Conservation (phyloP, 2,329 filamentous ascomycete genomes). For the Cytospora chrysosperma region DNA sequence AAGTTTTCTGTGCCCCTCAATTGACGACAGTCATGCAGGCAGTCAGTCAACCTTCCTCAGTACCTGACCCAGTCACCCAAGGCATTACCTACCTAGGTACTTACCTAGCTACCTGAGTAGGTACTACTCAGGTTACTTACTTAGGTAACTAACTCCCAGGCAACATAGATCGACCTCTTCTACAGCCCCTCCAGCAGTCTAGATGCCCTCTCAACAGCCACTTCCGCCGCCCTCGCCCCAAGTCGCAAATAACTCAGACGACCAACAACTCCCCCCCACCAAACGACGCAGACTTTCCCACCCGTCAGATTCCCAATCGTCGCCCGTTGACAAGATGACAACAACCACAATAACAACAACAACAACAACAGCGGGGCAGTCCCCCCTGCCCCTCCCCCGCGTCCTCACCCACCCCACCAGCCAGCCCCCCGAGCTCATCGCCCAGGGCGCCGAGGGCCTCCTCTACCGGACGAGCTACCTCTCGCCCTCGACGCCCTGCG, state of each 20-base stretch:
- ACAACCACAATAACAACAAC: neutral
- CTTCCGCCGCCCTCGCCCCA: neutral
- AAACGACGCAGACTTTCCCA: neutral
- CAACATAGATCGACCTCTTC: neutral
- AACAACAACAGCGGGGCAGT: conserved; percentile 14
- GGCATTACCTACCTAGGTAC: too few relatives aligned
- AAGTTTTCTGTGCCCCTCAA: neutral
- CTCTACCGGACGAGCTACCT: conserved; percentile 88
- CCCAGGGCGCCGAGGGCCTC: conserved; percentile 93
- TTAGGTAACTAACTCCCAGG: neutral
- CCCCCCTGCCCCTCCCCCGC: conserved; percentile 55
- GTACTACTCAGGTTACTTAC: too few relatives aligned
- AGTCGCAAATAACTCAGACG: neutral
- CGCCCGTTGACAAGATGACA: neutral
- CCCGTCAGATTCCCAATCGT: neutral
- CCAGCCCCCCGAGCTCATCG: conserved; percentile 66
- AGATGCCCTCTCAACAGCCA: neutral
- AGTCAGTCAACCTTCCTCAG: too few relatives aligned
- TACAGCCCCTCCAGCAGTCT: neutral
- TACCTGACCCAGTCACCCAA: too few relatives aligned
- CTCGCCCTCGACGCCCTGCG: conserved; percentile 62
- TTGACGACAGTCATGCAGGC: neutral
- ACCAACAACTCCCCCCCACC: neutral
- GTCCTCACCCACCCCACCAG: conserved; percentile 64
- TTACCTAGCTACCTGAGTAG: too few relatives aligned